Evolutionary conservation across 148 eudicot genomes (phyloP), one percentile per base, ranked within the genome.

Genomic region (Chenopodium berlandieri): DNA sequence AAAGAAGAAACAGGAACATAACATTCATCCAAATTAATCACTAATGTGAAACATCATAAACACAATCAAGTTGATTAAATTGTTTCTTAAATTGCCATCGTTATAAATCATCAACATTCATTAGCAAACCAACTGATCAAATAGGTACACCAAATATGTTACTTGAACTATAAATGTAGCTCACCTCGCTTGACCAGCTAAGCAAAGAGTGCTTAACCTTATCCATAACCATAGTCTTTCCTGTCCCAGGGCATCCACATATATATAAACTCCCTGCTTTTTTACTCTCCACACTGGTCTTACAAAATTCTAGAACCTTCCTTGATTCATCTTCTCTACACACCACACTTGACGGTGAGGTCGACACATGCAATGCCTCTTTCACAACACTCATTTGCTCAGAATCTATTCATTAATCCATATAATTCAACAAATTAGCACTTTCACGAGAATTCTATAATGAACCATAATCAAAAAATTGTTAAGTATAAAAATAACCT

Each of bases 201-300:
- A 84, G 69, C 75, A 94, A 80, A 23, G 80, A 83, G 31, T 81
- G 88, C 80, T 89, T 91, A 22, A 94, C 90, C 81, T 89, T 92
- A 14, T 94, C 97, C 95, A 94, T 87, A 16, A 94, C 90, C 87
- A 94, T 89, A 27, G 97, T 89, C 83, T 94, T 92, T 60, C 98
- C 98, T 16, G 98, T 94, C 73, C 98, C 98, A 4, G 98, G 97
- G 31, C 93, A 92, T 67, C 98, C 98, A 84, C 98, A 94, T 1
- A 87, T 81, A 80, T 94, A 94, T 71, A 94, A 84, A 86, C 95
- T 91, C 81, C 94, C 97, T 4, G 98, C 81, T 78, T 88, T 94
- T 80, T 86, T 88, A 80, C 76, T 77, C 80, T 94, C 85, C 64
- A 94, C 84, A 73, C 87, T 87, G 32, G 80, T 77, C 88, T 91